phyloP scores from a whole-genome alignment of 768 basidiomycete genomes.

The Coprinopsis strossmayeri region DNA sequence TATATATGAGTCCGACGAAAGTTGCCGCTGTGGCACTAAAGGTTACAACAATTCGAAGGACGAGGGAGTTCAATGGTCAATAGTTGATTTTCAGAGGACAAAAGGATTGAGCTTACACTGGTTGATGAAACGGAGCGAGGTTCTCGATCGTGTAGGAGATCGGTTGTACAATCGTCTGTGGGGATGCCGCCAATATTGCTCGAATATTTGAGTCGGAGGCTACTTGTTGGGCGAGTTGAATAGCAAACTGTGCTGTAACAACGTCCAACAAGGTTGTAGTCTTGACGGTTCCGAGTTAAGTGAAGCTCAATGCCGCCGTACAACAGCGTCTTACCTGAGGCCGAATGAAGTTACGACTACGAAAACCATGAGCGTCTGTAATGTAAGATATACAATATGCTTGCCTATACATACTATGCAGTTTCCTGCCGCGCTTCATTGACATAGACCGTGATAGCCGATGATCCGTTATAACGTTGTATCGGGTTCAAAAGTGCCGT shows the following conservation, averaged over 20 bases:
- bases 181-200: constrained; percentile 38
- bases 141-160: constrained; percentile 43
- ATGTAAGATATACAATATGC: constrained; percentile 1
- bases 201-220: constrained; percentile 11
- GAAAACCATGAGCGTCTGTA: background rate
- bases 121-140: constrained; percentile 51
- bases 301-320: background rate
- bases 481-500: constrained; percentile 2
- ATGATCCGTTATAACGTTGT: constrained; percentile 36
- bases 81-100: too few species aligned
- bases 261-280: too few species aligned
- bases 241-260: constrained; percentile 17
- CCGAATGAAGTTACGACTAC: constrained; percentile 25
- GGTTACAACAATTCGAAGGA: too few species aligned
- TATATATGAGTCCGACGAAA: constrained; percentile 53
- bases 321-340: constrained; percentile 20
- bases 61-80: too few species aligned
- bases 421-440: constrained; percentile 56
- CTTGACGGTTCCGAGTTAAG: background rate
- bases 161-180: constrained; percentile 42
- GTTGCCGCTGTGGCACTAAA: constrained; percentile 46
- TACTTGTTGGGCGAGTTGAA: constrained; percentile 18
- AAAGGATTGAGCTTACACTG: constrained; percentile 53
- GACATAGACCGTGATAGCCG: constrained; percentile 42
- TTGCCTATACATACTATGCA: constrained; percentile 39